Base-by-base conservation (phyloP, 495 filamentous ascomycete genomes). In the Neurospora africana region DNA sequence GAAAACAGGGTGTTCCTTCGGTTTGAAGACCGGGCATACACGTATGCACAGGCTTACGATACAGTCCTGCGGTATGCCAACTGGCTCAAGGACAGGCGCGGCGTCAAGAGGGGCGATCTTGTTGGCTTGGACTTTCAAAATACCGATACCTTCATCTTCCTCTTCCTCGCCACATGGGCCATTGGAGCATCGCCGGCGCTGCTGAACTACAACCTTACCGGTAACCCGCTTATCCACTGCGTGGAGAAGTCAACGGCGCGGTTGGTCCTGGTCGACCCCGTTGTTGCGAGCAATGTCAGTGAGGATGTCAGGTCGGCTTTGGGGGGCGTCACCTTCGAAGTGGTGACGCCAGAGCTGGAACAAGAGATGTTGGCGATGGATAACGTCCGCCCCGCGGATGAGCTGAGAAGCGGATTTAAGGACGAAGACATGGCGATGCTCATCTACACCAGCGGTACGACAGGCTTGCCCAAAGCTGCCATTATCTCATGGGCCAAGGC, bases 101-200 rank as follows among this genome's bases (percentile, higher is more conserved):
- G 85, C 4, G 83, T 98, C 61, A 89, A 89, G 74, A 86, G 89
- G 44, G 88, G 88, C 74, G 93, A 98, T 68, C 88, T 98, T 68
- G 92, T 99, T 4, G 95, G 94, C 0, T 84, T 99, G 76, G 89
- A 97, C 80, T 92, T 94, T 74, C 91, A 91, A 82, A 99, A 99
- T 77, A 92, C 89, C 33, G 90, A 92, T 17, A 87, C 87, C 6
- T 95, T 94, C 76, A 75, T 97, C 13, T 96, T 97, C 82, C 72
- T 97, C n/a, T 87, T 89, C 83, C 84, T 97, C 30, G 95, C 91
- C 0, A 80, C 98, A 38, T 98, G 95, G 94, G 89, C 90, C 21
- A 89, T 98, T 47, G 95, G 95, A 0, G 94, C 92, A 0, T 87
- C 87, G 35, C 94, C 95, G n/a, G 95, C 95, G 0, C 92, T 96